Percentiles rank a stretch among this genome's conserved stretches.
phyloP scores from a whole-genome alignment of 1,284 basidiomycete genomes.

The Leucocoprinus gongylophorus region DNA sequence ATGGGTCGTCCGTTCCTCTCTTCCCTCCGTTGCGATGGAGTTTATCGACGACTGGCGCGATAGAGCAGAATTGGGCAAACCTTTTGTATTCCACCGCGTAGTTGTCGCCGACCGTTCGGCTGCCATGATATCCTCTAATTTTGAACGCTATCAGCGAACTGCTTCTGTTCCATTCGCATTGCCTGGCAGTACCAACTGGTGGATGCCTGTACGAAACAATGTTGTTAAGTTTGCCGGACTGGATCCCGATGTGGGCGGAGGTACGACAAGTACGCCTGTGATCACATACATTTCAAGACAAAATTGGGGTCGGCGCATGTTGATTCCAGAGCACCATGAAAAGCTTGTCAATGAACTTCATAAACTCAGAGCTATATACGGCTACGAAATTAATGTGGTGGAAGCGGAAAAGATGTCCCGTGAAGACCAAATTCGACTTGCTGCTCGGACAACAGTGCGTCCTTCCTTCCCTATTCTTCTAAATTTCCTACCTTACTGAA shows the following conservation, averaged over 20 bases:
- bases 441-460: conserved; percentile 75
- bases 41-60: conserved; percentile 78
- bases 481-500: neutral
- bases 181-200: conserved; percentile 73
- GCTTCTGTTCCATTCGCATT: conserved; percentile 69
- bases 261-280: conserved; percentile 45
- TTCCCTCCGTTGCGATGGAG: conserved; percentile 71
- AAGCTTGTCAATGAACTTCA: conserved; percentile 55
- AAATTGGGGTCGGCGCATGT: conserved; percentile 74
- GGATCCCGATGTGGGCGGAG: conserved; percentile 31
- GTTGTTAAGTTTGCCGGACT: conserved; percentile 66
- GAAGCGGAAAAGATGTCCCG: conserved; percentile 74
- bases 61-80: conserved; percentile 57
- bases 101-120: conserved; percentile 79
- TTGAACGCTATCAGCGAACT: conserved; percentile 62
- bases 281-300: conserved; percentile 87
- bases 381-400: conserved; percentile 81
- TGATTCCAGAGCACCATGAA: conserved; percentile 60
- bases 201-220: conserved; percentile 67
- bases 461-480: too few species aligned
- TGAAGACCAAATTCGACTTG: conserved; percentile 69
- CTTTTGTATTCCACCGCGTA: conserved; percentile 77
- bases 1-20: conserved; percentile 66
- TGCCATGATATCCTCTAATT: conserved; percentile 66
- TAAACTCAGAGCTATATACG: conserved; percentile 60